Evolutionary conservation across 495 filamentous ascomycete species (phyloP), one percentile per base, ranked within the genome.

Genomic region (Aspergillus diversus): DNA sequence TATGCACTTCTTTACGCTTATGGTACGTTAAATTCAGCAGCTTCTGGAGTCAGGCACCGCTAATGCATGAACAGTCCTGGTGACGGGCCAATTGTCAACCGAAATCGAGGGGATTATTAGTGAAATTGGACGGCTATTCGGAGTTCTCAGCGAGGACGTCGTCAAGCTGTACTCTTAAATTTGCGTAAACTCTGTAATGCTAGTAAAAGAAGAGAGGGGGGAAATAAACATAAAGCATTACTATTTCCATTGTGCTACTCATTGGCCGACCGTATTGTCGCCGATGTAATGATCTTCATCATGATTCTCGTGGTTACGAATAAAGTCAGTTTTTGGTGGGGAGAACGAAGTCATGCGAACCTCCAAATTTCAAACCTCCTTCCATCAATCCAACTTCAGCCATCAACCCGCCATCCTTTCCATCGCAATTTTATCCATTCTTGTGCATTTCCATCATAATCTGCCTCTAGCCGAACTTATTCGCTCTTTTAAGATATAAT

Each of bases 1-100:
- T 90, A 88, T 71, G 86, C 87, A 46, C 66, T 90, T 58, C 73
- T 91, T 5, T 92, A 91, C 79, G 87, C 89, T n/a, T 92, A 89
- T 72, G 83, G 87, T 90, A 71, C 71, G 81, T 69, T 66, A 21
- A 3, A 12, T 53, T 3, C 13, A 52, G 9, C 27, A 13, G 46
- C 27, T 11, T 9, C 42, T 33, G 11, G 7, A 35, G 34, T 57
- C 27, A 12, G 4, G 8, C 5, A 11, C 33, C 35, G 58, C 16
- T 21, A 61, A 56, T 49, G 16, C 46, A 48, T 32, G 46, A 46
- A 37, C 57, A 83, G 81, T 81, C 33, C 70, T 85, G 54, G 82
- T 85, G 31, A 84, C 82, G 9, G 82, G 81, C 17, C 82, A 85
- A 62, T 71, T 85, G 53, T 80, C 78, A 7, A 74, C 69, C 16